A percentile compares a stretch with the other conserved stretches of the same genome.
Conservation (phyloP, 306 rosid species). For the Astragalus membranaceus region DNA sequence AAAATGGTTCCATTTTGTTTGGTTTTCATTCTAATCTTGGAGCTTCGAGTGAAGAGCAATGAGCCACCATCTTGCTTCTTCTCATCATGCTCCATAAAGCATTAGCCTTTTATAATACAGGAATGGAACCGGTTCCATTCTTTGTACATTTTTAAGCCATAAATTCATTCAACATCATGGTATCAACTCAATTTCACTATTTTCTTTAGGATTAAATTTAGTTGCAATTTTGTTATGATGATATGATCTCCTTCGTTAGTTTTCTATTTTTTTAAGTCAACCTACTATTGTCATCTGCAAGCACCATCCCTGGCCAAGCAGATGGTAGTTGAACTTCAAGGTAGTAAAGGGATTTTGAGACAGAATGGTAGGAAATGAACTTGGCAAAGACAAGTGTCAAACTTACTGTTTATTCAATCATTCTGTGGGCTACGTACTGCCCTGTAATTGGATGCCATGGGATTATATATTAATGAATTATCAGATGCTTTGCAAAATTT, state of each 20-base stretch:
- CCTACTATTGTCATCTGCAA: neutral
- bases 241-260: neutral
- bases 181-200: neutral
- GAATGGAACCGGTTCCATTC: constrained; percentile 31
- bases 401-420: neutral
- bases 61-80: constrained; percentile 45
- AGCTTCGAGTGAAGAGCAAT: constrained; percentile 60
- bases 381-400: neutral
- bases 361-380: neutral
- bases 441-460: neutral
- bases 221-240: neutral
- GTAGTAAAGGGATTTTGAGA: neutral
- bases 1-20: neutral
- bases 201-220: neutral
- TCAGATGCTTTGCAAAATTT: neutral
- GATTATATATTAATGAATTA: neutral
- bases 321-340: neutral
- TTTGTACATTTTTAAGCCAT: constrained; percentile 9
- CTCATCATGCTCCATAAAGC: constrained; percentile 46
- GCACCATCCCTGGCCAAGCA: neutral
- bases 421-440: neutral
- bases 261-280: neutral
- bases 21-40: constrained; percentile 4
- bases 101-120: constrained; percentile 26
- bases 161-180: neutral